Conservation (phyloP, 371 early-diverging fungal genomes). For the Mucor circinelloides region DNA sequence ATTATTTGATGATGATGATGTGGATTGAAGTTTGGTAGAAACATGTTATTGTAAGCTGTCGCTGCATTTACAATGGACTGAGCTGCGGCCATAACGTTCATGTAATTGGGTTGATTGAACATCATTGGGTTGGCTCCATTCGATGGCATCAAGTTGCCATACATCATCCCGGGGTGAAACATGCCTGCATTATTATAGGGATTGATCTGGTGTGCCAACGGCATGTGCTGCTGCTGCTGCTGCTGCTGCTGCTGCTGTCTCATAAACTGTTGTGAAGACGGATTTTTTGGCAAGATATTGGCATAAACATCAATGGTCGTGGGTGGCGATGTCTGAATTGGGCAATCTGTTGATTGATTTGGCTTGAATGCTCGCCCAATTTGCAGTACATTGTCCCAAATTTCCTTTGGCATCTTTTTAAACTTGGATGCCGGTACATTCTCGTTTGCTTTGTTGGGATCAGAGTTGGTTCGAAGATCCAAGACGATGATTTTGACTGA, state of each 20-base stretch:
- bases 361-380: conserved; percentile 5
- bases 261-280: background rate
- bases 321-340: conserved; percentile 7
- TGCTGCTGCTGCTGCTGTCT: background rate
- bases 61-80: conserved; percentile 19
- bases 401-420: conserved; percentile 19
- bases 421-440: conserved; percentile 16
- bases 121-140: background rate
- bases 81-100: conserved; percentile 17
- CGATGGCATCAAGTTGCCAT: background rate
- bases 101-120: conserved; percentile 12
- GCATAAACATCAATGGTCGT: conserved; percentile 17
- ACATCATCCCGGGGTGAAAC: conserved; percentile 13
- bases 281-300: conserved; percentile 9
- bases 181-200: background rate
- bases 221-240: background rate
- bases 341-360: conserved; percentile 11
- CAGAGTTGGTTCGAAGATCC: conserved; percentile 19
- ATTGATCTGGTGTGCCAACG: background rate
- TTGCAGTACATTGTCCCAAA: conserved; percentile 16
- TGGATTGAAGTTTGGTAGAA: background rate
- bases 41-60: conserved; percentile 11
- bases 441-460: conserved; percentile 5
- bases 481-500: conserved; percentile 16
- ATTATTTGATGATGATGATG: background rate